These are phyloP conservation scores for Thielaviopsis ethacetica DNA, from an alignment of 2,329 filamentous ascomycete species.

Conservation along the genomic window DNA sequence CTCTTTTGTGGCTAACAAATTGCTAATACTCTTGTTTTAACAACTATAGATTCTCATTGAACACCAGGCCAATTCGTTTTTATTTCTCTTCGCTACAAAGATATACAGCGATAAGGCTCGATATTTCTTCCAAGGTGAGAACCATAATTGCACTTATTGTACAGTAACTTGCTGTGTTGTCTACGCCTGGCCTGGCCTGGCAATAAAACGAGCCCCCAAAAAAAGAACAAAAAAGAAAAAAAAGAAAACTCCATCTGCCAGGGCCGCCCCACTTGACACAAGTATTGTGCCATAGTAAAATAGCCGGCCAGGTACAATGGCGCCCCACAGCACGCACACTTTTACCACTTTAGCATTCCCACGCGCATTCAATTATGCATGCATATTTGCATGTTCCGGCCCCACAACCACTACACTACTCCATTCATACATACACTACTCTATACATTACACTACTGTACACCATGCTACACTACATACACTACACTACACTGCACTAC, in stretches of 20 bases:
- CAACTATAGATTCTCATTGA: neutral
- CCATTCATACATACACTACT: neutral
- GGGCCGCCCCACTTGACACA: neutral
- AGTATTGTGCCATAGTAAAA: slow-evolving; percentile 2
- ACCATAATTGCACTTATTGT: too few species aligned
- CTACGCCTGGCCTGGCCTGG: too few species aligned
- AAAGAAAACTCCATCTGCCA: neutral
- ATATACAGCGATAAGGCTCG: too few species aligned
- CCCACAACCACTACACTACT: neutral
- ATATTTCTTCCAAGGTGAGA: neutral
- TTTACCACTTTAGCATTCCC: too few species aligned
- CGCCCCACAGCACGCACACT: too few species aligned
- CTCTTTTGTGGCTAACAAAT: neutral
- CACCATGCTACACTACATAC: too few species aligned
- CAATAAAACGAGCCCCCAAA: too few species aligned
- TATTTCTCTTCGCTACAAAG: too few species aligned
- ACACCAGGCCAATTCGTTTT: neutral
- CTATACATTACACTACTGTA: neutral
- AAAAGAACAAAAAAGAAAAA: too few species aligned
- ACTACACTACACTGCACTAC: too few species aligned
- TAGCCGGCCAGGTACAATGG: neutral
- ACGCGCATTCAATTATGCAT: neutral
- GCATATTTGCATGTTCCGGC: neutral
- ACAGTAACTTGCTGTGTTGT: too few species aligned
- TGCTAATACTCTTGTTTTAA: neutral